Evolutionary conservation across 768 basidiomycete genomes (phyloP).

Genomic region (Favolaschia claudopus): DNA sequence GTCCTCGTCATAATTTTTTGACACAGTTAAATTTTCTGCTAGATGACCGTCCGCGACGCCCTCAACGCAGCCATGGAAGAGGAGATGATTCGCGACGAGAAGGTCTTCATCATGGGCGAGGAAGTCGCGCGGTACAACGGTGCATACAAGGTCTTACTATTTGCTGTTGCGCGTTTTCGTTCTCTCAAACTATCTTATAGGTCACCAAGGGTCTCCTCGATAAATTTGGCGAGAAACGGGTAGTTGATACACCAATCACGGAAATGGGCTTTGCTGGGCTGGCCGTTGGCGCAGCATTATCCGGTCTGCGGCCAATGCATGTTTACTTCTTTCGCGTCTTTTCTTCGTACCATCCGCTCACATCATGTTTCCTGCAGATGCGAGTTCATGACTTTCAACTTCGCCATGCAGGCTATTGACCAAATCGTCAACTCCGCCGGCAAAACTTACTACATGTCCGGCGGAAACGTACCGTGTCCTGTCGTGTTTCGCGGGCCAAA

Average conservation of each 20-base stretch:
- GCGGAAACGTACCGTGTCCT: slow-evolving; percentile 97
- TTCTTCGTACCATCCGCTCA: slow-evolving; percentile 22
- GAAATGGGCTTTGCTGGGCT: slow-evolving; percentile 99
- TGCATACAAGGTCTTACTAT: slow-evolving; percentile 80
- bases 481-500: slow-evolving; percentile 99
- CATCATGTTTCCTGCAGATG: slow-evolving; percentile 58
- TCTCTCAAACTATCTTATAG: slow-evolving; percentile 47
- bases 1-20: not conserved
- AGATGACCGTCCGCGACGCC: slow-evolving; percentile 99
- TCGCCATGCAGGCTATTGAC: slow-evolving; percentile 99
- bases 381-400: slow-evolving; percentile 99
- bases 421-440: slow-evolving; percentile 99
- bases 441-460: slow-evolving; percentile 99
- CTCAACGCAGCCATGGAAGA: slow-evolving; percentile 99
- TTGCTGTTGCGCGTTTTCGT: not conserved
- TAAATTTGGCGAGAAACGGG: slow-evolving; percentile 98
- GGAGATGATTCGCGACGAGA: slow-evolving; percentile 97
- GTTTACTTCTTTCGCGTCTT: slow-evolving; percentile 32
- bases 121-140: slow-evolving; percentile 99
- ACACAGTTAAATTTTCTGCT: too few relatives aligned
- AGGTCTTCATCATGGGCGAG: slow-evolving; percentile 94
- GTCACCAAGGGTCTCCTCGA: slow-evolving; percentile 98
- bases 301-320: slow-evolving; percentile 93
- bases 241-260: slow-evolving; percentile 96
- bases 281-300: slow-evolving; percentile 92